phyloP scores from a whole-genome alignment of 495 filamentous ascomycete species.

The Immersiella caudata region DNA sequence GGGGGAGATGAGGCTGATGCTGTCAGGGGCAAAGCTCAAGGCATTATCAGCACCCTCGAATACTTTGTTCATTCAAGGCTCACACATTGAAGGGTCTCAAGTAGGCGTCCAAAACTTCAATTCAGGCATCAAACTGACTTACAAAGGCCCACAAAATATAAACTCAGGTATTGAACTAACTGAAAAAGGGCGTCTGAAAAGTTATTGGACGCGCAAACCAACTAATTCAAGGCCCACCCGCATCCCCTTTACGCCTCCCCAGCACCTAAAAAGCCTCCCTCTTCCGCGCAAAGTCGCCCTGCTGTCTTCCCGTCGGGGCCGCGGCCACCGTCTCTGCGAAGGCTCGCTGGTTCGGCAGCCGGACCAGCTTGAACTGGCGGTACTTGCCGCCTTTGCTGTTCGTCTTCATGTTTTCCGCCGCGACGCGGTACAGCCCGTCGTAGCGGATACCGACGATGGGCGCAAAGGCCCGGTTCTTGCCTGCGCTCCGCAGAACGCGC shows the following conservation, averaged over 20 bases:
- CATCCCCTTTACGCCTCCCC: neutral
- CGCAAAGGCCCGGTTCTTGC: constrained; percentile 24
- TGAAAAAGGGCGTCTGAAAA: too few relatives aligned
- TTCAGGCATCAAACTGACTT: neutral
- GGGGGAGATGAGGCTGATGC: too few relatives aligned
- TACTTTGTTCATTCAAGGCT: too few relatives aligned
- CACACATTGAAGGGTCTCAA: too few relatives aligned
- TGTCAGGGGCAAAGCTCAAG: too few relatives aligned
- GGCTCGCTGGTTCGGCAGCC: constrained; percentile 36
- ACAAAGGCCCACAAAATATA: too few relatives aligned
- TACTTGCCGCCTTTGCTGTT: constrained; percentile 37
- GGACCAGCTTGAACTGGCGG: constrained; percentile 47
- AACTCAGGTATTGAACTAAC: too few relatives aligned
- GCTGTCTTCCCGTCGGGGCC: neutral
- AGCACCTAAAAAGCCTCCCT: neutral
- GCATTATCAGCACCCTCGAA: too few relatives aligned
- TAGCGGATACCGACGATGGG: constrained; percentile 53
- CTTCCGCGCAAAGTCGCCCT: neutral
- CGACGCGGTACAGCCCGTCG: constrained; percentile 56
- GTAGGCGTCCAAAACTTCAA: neutral
- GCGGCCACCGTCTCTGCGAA: neutral
- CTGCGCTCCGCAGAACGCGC: constrained; percentile 49
- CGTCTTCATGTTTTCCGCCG: neutral
- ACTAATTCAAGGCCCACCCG: too few relatives aligned
- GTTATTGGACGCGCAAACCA: too few relatives aligned